These are phyloP conservation scores for Secale cereale DNA, from an alignment of 176 grass and related monocot genomes.

Conservation along the genomic window DNA sequence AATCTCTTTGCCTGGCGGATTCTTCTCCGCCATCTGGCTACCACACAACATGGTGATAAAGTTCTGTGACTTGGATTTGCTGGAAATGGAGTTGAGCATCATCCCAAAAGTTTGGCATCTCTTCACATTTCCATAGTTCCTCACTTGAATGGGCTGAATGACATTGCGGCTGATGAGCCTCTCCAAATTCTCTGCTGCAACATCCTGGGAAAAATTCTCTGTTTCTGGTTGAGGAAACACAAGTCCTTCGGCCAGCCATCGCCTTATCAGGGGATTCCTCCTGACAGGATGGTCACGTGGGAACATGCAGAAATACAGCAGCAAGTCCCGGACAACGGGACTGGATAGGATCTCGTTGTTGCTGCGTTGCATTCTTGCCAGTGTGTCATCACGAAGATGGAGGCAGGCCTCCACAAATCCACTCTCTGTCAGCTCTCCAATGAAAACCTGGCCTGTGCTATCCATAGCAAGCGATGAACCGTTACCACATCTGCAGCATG, in stretches of 20 bases:
- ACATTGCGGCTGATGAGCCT: not conserved
- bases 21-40: too few species aligned
- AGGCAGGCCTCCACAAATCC: not conserved
- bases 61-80: not conserved
- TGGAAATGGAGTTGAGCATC: constrained; percentile 2
- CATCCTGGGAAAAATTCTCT: not conserved
- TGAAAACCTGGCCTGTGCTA: not conserved
- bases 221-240: not conserved
- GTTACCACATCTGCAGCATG: not conserved
- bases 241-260: constrained; percentile 16
- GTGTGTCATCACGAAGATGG: not conserved
- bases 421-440: not conserved
- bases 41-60: not conserved
- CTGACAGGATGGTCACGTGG: not conserved
- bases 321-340: not conserved
- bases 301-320: constrained; percentile 14
- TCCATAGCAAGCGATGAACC: not conserved
- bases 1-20: fast-evolving
- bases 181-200: not conserved
- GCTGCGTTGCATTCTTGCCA: not conserved
- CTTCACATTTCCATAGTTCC: not conserved
- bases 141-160: not conserved
- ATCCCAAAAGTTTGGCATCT: not conserved
- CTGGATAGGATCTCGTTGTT: not conserved
- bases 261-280: not conserved